Percentiles rank a stretch among this genome's conserved stretches.
phyloP scores from a whole-genome alignment of 139 green algal species.

The Chlamydomonas urium region DNA sequence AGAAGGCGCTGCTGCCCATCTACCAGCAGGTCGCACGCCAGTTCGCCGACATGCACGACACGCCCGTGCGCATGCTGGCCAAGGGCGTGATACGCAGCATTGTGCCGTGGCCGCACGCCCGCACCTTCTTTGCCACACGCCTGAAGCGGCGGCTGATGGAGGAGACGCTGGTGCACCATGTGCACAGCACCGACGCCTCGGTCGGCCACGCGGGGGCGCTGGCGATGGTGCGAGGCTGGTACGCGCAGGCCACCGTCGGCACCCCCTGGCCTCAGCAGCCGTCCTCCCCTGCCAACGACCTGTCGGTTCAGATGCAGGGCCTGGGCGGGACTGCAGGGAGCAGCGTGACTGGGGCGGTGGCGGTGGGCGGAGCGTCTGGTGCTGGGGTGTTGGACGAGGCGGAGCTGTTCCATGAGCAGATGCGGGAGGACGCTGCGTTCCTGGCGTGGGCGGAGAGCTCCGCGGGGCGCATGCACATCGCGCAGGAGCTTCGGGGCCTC shows the following conservation, averaged over 20 bases:
- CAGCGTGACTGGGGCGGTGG: no score
- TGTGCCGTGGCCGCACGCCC: conserved; percentile 79
- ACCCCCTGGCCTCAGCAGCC: no score
- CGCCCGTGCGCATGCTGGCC: conserved; percentile 84
- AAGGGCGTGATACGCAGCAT: conserved; percentile 82
- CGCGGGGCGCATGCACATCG: conserved; percentile 50
- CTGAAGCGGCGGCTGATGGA: conserved; percentile 74
- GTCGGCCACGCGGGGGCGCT: no score
- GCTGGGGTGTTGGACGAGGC: neutral
- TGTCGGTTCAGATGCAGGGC: no score
- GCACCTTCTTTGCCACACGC: conserved; percentile 77
- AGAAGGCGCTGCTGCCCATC: conserved; percentile 74
- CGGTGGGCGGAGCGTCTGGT: neutral
- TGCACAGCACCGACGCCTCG: conserved; percentile 37
- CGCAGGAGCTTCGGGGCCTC: conserved; percentile 63
- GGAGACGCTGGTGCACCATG: conserved; percentile 58
- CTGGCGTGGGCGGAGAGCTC: conserved; percentile 67
- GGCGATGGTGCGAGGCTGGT: neutral
- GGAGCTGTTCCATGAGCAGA: neutral
- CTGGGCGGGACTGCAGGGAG: no score
- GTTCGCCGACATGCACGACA: conserved; percentile 99
- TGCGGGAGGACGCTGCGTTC: conserved; percentile 50
- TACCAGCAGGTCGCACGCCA: conserved; percentile 81
- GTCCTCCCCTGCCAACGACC: no score
- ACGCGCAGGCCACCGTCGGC: neutral